These are phyloP conservation scores for Leishmania braziliensis DNA, from an alignment of 208 protist species.

Conservation along the genomic window DNA sequence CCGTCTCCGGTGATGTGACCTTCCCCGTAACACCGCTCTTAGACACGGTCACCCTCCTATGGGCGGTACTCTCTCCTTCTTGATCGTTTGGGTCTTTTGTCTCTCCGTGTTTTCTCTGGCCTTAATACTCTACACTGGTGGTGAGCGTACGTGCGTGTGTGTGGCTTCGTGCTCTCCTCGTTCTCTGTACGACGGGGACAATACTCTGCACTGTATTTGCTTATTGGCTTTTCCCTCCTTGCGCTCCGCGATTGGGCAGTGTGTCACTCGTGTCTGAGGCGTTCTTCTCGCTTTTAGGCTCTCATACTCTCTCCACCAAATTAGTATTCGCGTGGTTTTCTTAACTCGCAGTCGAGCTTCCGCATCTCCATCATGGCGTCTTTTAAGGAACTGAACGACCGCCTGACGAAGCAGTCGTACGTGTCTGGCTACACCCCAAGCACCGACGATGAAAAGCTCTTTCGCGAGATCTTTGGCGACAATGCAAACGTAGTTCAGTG, in stretches of 20 bases:
- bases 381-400: slow-evolving; percentile 64
- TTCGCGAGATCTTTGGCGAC: slow-evolving; percentile 55
- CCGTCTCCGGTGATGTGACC: not conserved
- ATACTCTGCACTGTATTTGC: not conserved
- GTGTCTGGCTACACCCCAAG: slow-evolving; percentile 60
- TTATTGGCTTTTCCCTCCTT: not conserved
- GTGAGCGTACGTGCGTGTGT: not conserved
- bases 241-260: not conserved
- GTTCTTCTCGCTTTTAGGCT: not conserved
- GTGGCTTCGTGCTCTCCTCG: not conserved
- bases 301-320: not conserved
- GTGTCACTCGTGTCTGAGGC: not conserved
- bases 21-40: not conserved
- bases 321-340: not conserved
- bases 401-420: slow-evolving; percentile 64
- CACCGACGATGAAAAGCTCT: slow-evolving; percentile 52
- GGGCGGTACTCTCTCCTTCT: not conserved
- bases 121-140: not conserved
- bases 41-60: not conserved
- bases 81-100: not conserved
- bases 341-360: not conserved
- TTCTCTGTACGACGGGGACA: not conserved
- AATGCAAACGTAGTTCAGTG: slow-evolving; percentile 64
- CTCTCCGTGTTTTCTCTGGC: not conserved
- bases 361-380: slow-evolving; percentile 18